phyloP scores from a whole-genome alignment of 352 stramenopile genomes.

The Phytophthora citrophthora region DNA sequence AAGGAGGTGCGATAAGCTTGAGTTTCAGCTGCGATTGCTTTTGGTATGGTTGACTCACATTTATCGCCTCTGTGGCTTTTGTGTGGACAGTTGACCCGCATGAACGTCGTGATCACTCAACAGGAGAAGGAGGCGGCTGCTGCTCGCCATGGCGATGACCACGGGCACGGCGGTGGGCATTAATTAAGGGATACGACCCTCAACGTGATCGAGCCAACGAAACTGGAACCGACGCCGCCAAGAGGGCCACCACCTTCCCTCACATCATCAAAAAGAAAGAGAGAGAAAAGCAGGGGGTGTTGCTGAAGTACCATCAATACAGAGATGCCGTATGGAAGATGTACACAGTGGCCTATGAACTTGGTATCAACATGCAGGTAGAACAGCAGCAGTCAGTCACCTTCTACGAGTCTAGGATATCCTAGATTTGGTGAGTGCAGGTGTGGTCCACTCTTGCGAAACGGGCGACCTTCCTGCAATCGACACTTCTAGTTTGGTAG shows the following conservation, averaged over 20 bases:
- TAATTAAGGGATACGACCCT: slow-evolving; percentile 37
- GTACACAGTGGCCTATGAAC: slow-evolving; percentile 9
- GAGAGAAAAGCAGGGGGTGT: slow-evolving; percentile 13
- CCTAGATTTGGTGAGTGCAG: neutral
- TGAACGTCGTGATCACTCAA: slow-evolving; percentile 84
- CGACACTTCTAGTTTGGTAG: slow-evolving; percentile 1
- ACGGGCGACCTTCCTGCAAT: slow-evolving; percentile 16
- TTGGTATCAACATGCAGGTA: slow-evolving; percentile 3
- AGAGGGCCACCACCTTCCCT: slow-evolving; percentile 14
- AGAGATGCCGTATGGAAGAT: slow-evolving; percentile 38
- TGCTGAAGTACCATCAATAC: slow-evolving; percentile 28
- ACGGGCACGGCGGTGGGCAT: slow-evolving; percentile 50
- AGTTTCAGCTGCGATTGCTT: neutral
- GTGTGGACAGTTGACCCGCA: slow-evolving; percentile 69
- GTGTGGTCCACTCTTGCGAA: slow-evolving; percentile 12
- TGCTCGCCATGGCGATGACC: slow-evolving; percentile 43
- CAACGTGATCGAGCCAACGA: neutral
- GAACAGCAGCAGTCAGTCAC: neutral
- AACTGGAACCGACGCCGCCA: slow-evolving; percentile 8
- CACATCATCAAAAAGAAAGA: slow-evolving; percentile 16
- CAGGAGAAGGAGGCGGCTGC: slow-evolving; percentile 78
- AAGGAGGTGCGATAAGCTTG: slow-evolving; percentile 82
- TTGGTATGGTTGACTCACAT: neutral
- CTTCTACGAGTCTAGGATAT: neutral
- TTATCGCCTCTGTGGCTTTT: neutral